A percentile compares a stretch with the other conserved stretches of the same genome.
These are phyloP conservation scores for Metrosideros polymorpha DNA, from an alignment of 441 rosid species.

Conservation along the genomic window DNA sequence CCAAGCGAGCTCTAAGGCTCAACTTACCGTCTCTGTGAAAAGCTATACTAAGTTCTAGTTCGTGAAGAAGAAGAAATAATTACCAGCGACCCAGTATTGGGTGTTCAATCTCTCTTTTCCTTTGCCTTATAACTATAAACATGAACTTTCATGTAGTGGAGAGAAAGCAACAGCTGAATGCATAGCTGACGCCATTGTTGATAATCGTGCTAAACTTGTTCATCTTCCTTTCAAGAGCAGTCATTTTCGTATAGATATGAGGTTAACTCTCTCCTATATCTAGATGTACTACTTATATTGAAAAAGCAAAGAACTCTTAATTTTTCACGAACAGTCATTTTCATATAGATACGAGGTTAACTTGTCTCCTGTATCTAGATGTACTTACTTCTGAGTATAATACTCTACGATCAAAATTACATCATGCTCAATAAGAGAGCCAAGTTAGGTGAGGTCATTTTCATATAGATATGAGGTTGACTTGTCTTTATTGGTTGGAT, in stretches of 20 bases:
- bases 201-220: conserved; percentile 69
- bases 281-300: conserved; percentile 13
- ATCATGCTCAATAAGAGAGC: background rate
- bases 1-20: too few relatives aligned
- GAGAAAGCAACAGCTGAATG: conserved; percentile 74
- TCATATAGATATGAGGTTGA: too few relatives aligned
- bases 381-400: background rate
- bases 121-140: background rate
- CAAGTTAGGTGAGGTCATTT: background rate
- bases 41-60: too few relatives aligned
- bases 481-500: background rate
- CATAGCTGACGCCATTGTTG: conserved; percentile 74
- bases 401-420: background rate
- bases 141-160: conserved; percentile 43
- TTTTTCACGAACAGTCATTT: background rate
- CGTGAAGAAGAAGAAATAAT: too few relatives aligned
- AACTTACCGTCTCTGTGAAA: too few relatives aligned
- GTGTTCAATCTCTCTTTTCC: background rate
- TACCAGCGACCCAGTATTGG: background rate
- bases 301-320: background rate
- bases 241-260: too few relatives aligned
- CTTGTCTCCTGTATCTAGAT: background rate
- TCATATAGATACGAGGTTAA: background rate
- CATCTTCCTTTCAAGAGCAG: conserved; percentile 76
- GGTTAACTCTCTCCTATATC: too few relatives aligned